These are phyloP conservation scores for Sideroxylon spinosum DNA, from an alignment of 179 eudicot genomes.

Conservation along the genomic window DNA sequence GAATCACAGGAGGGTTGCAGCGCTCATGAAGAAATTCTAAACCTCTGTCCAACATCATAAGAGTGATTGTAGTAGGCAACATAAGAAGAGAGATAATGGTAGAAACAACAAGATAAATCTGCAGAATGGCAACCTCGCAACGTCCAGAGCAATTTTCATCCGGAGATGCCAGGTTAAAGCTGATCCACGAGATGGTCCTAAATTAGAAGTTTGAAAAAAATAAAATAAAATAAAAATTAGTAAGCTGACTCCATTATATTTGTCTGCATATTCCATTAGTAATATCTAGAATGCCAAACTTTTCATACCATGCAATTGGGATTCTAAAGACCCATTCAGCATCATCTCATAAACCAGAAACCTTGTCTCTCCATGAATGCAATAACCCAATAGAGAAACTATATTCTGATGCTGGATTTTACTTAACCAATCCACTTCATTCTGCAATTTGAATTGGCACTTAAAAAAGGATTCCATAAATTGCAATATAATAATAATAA, in stretches of 20 bases:
- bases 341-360: slow-evolving; percentile 78
- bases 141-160: slow-evolving; percentile 83
- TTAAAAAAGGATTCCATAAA: neutral
- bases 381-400: slow-evolving; percentile 59
- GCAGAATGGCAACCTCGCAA: slow-evolving; percentile 56
- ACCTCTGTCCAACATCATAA: slow-evolving; percentile 49
- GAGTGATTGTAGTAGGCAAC: neutral
- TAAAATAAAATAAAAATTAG: neutral
- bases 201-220: neutral
- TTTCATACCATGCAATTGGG: slow-evolving; percentile 72
- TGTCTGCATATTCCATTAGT: neutral
- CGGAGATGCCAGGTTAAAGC: slow-evolving; percentile 73
- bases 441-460: slow-evolving; percentile 41
- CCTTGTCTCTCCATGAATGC: slow-evolving; percentile 49
- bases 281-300: neutral
- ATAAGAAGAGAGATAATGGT: neutral
- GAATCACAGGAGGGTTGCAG: slow-evolving; percentile 75
- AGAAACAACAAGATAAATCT: neutral
- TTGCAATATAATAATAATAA: slow-evolving; percentile 12
- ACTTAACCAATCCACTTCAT: slow-evolving; percentile 68
- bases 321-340: slow-evolving; percentile 76
- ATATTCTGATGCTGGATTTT: slow-evolving; percentile 69
- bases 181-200: slow-evolving; percentile 73
- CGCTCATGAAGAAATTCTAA: slow-evolving; percentile 82
- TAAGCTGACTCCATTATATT: neutral